Evolutionary conservation across 2,329 filamentous ascomycete genomes (phyloP).

Genomic region (Penicillium sp.): DNA sequence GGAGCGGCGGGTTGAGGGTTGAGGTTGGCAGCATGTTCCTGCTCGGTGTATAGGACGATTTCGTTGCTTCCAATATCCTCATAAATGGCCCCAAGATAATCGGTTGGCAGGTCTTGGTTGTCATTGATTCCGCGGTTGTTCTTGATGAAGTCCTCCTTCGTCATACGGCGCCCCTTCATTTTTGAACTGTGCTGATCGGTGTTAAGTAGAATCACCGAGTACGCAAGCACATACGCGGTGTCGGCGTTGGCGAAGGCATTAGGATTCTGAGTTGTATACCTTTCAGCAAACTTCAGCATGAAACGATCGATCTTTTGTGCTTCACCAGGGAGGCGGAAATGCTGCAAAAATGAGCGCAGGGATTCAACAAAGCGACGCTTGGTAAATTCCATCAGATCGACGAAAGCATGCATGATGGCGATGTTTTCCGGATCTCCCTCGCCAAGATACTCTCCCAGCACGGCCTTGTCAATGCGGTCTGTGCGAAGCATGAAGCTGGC

Average conservation of each 20-base stretch:
- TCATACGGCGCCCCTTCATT: slow-evolving; percentile 80
- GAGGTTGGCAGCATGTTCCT: slow-evolving; percentile 79
- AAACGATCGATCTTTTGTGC: slow-evolving; percentile 99
- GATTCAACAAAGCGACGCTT: slow-evolving; percentile 92
- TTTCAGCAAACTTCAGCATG: slow-evolving; percentile 98
- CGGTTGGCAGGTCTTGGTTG: slow-evolving; percentile 84
- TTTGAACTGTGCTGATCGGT: slow-evolving; percentile 92
- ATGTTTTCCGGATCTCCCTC: slow-evolving; percentile 93
- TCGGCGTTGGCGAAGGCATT: slow-evolving; percentile 98
- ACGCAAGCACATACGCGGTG: slow-evolving; percentile 91
- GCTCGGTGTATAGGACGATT: slow-evolving; percentile 90
- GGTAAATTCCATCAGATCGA: slow-evolving; percentile 89
- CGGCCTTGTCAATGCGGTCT: slow-evolving; percentile 83
- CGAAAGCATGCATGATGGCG: slow-evolving; percentile 97
- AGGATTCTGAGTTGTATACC: slow-evolving; percentile 90
- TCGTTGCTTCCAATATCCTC: slow-evolving; percentile 90
- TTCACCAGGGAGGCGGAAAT: slow-evolving; percentile 91
- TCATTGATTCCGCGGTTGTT: slow-evolving; percentile 99
- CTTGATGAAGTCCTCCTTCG: slow-evolving; percentile 95
- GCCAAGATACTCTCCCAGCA: slow-evolving; percentile 90
- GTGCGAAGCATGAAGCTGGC: slow-evolving; percentile 78
- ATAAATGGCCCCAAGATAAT: slow-evolving; percentile 84
- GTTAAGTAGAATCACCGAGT: slow-evolving; percentile 95
- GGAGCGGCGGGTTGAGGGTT: slow-evolving; percentile 60
- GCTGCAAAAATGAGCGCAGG: slow-evolving; percentile 84